These are phyloP conservation scores for Orbilia javanica DNA, from an alignment of 2,329 filamentous ascomycete genomes.

Conservation along the genomic window DNA sequence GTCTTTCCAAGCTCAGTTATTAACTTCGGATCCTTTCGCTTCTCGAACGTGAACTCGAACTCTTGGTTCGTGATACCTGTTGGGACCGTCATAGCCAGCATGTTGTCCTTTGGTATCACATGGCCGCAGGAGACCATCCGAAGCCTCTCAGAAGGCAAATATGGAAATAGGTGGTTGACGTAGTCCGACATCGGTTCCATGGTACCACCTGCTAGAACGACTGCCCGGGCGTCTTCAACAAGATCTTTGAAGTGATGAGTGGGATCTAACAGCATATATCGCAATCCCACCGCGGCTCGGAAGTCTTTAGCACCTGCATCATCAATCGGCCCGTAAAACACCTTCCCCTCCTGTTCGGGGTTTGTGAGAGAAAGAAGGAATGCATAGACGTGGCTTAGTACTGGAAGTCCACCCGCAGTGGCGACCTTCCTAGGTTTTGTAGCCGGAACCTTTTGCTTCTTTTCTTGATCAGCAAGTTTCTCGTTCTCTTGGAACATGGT, in stretches of 20 bases:
- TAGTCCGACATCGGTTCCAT: constrained; percentile 93
- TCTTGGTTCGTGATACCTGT: constrained; percentile 68
- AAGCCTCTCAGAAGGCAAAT: constrained; percentile 74
- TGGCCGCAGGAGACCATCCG: constrained; percentile 92
- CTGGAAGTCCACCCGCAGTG: constrained; percentile 67
- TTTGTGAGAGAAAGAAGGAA: constrained; percentile 89
- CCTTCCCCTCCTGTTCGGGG: constrained; percentile 77
- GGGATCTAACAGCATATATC: constrained; percentile 89
- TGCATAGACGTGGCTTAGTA: constrained; percentile 74
- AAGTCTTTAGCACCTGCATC: constrained; percentile 57
- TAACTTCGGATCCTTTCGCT: constrained; percentile 72
- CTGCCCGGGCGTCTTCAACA: constrained; percentile 83
- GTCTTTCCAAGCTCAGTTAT: constrained; percentile 80
- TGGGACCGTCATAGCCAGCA: constrained; percentile 80
- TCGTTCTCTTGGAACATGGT: constrained; percentile 73
- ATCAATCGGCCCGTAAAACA: constrained; percentile 72
- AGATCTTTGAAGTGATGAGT: constrained; percentile 91
- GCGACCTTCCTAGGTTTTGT: constrained; percentile 48
- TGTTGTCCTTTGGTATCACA: constrained; percentile 85
- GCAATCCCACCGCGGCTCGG: constrained; percentile 58
- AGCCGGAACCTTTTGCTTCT: constrained; percentile 53
- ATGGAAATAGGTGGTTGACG: constrained; percentile 84
- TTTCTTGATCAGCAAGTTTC: constrained; percentile 64
- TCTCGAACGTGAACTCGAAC: constrained; percentile 91
- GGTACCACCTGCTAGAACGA: constrained; percentile 92